Evolutionary conservation across 1,284 basidiomycete genomes (phyloP), one percentile per base, ranked within the genome.

Genomic region (Bjerkandera adusta): DNA sequence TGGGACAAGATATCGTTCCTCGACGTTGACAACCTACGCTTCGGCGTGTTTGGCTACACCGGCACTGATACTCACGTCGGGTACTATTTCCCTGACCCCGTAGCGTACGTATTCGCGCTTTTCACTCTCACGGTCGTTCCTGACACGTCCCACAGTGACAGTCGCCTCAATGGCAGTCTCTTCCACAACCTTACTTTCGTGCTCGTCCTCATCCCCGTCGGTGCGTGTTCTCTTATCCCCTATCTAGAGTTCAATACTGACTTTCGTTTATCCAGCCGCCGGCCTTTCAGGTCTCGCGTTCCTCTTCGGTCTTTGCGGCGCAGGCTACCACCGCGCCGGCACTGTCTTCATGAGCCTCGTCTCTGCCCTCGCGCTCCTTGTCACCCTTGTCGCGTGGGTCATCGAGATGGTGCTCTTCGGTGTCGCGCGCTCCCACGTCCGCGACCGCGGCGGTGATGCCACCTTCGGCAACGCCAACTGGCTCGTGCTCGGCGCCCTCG

Each of bases 401-500:
- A 72, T 92, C 61, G 87, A 89, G 67, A 85, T 91, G 79, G 79
- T 81, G 22, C 76, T 93, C 45, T 93, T 87, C 67, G 82, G 82
- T 46, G 76, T 88, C 48, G 79, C 79, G 20, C 79, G 81, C 53
- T 65, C 77, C 57, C 73, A 76, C 43, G 74, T 87, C 58, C 68
- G 73, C 44, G 66, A 77, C 49, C 69, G 71, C 15, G 79, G 76
- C 24, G 63, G 69, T 46, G 26, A 56, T 21, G 82, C 87, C 3
- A 70, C 78, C 59, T 85, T 77, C 60, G 83, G 81, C n/a, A 85
- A 85, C 57, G 85, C 83, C n/a, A 79, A 78, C 55, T 89, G 84
- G 89, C 58, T 92, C 48, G 85, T 83, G 1, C 74, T 91, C 41
- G 89, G 79, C 50, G 89, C 85, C 0, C 68, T 86, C 36, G 74